Evolutionary conservation across 176 grass and related monocot genomes (phyloP).

Genomic region (Oryza australiensis): DNA sequence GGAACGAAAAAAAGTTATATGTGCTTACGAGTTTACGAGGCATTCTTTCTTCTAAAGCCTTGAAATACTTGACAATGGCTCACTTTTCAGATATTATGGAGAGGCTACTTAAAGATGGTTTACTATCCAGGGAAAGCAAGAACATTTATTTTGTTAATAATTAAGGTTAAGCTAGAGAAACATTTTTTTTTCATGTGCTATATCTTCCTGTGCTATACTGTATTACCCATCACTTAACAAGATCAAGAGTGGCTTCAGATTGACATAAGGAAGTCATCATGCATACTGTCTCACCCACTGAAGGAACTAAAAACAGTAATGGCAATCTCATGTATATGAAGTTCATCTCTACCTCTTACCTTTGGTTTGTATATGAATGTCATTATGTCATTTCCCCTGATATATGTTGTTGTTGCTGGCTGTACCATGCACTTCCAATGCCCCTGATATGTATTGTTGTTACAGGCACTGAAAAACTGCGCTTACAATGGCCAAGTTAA

Average conservation of each 20-base stretch:
- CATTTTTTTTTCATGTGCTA: slow-evolving; percentile 18
- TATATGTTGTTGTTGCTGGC: slow-evolving; percentile 50
- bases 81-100: slow-evolving; percentile 72
- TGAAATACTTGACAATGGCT: slow-evolving; percentile 27
- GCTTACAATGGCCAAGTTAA: slow-evolving; percentile 88
- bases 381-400: slow-evolving; percentile 8
- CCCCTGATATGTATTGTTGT: no score
- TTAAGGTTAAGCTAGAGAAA: slow-evolving; percentile 64
- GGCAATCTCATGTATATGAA: slow-evolving; percentile 85
- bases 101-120: slow-evolving; percentile 72
- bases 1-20: background rate
- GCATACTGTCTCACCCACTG: slow-evolving; percentile 44
- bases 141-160: slow-evolving; percentile 75
- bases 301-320: slow-evolving; percentile 43
- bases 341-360: slow-evolving; percentile 36
- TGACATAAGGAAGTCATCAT: slow-evolving; percentile 48
- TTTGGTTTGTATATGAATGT: slow-evolving; percentile 12
- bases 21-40: background rate
- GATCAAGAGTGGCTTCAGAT: slow-evolving; percentile 10
- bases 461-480: no score
- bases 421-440: slow-evolving; percentile 86
- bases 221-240: slow-evolving; percentile 23
- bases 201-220: background rate
- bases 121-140: slow-evolving; percentile 69
- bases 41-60: slow-evolving; percentile 34